Evolutionary conservation across 2,329 filamentous ascomycete species (phyloP).

Genomic region (Phialophora macrospora): DNA sequence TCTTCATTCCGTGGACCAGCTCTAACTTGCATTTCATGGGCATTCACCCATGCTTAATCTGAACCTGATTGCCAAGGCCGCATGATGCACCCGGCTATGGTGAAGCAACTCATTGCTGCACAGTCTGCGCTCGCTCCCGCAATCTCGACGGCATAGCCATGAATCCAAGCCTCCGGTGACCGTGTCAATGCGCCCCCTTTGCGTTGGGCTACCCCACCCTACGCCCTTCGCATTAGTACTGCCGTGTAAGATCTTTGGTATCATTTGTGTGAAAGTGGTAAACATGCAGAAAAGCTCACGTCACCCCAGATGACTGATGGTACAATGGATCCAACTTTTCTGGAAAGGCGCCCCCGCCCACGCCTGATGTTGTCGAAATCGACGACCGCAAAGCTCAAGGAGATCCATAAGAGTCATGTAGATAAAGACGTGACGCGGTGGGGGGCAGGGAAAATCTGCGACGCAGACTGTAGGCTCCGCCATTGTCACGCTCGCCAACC

Average conservation of each 20-base stretch:
- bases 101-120: neutral
- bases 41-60: neutral
- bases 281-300: slow-evolving; percentile 5
- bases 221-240: neutral
- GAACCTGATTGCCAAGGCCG: neutral
- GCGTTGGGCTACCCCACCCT: neutral
- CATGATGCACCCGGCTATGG: neutral
- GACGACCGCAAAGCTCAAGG: neutral
- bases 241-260: neutral
- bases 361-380: neutral
- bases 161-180: neutral
- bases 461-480: neutral
- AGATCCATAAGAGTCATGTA: slow-evolving; percentile 13
- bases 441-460: neutral
- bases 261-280: slow-evolving; percentile 1
- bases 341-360: neutral
- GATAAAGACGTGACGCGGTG: neutral
- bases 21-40: neutral
- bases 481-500: neutral
- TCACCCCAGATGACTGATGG: slow-evolving; percentile 16
- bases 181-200: neutral
- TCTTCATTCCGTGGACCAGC: neutral
- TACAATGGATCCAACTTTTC: slow-evolving; percentile 19
- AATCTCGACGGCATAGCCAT: neutral
- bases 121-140: neutral